Base-by-base conservation (phyloP, 345 rosid genomes). In the Mercurialis annua region DNA sequence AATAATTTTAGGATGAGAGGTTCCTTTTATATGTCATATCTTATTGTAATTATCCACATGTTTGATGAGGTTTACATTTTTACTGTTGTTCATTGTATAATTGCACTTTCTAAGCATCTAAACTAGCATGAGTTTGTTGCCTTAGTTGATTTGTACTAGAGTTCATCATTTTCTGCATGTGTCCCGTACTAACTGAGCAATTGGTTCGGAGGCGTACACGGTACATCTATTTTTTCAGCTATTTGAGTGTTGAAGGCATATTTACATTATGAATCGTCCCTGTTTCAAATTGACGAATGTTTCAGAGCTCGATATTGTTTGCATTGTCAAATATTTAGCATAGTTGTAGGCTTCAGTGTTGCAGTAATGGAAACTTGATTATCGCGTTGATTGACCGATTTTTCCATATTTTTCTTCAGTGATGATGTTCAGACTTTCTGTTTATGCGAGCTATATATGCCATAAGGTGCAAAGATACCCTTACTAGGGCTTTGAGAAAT, bases 1-100 rank as follows among this genome's bases (percentile, higher is more conserved):
- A 14, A 51, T 0, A 17, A 44, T 12, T 62, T 63, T 76, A 71
- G 62, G 51, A 23, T 14, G 52, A 57, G 64, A 68, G 51, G 38
- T 52, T n/a, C 38, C 29, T 57, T 62, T 42, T 34, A 43, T 60
- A 62, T 66, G 63, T 65, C 46, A 61, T 15, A 42, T 18, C 3
- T n/a, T 57, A n/a, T 12, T 57, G 64, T 46, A 69, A 17, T 55
- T 40, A 46, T 33, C 62, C 52, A n/a, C 47, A 20, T 16, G 24
- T 56, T 48, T 44, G 48, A 56, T 59, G 23, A 30, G 58, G 60
- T 33, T 44, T 17, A 55, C n/a, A 18, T 30, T 31, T 12, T 40
- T 57, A 44, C 27, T 36, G 27, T 6, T 34, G 46, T 2, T 34
- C 50, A 26, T 36, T 48, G 48, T 33, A 23, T 23, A 51, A 52